Evolutionary conservation across 257 asterid genomes (phyloP), one percentile per base, ranked within the genome.

Genomic region (Solanum chmielewskii): DNA sequence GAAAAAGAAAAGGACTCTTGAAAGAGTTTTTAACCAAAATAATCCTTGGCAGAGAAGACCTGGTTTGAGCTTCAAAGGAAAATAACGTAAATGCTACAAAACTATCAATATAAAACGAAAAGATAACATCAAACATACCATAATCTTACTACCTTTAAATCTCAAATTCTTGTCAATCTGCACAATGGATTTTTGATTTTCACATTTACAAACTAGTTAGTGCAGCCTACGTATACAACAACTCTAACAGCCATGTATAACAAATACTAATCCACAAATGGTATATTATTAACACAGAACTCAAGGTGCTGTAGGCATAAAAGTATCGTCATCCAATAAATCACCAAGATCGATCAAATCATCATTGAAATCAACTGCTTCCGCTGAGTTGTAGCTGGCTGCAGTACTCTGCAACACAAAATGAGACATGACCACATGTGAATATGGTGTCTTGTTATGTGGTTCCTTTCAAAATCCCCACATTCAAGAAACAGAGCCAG

Each of bases 311-410:
- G 89, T 77, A 47, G 91, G 82, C 95, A 93, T 92, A 88, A 90
- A 89, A 71, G 92, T 90, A 41, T 95, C 98, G 56, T 95, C 98
- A 11, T 91, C 95, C 91, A 95, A 90, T 82, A 96, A 86, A 64
- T 94, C 94, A 88, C 92, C 96, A 84, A 96, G 90, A 88, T 94
- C 96, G 9, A 96, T 90, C 69, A 96, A 81, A 82, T 96, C 98
- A 35, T 93, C 94, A 29, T 92, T 94, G 76, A 92, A 90, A 90
- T 93, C 96, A 44, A 80, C 88, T 35, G 91, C 86, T 60, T 90
- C 93, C 31, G 89, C 94, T 18, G 91, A 90, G 88, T 88, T 89
- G 91, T 88, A 90, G 91, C 89, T 89, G 86, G 92, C 78, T 73
- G 88, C 88, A 89, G 68, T 88, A 52, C 94, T 94, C 99, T 96